Conservation (phyloP, 2,329 filamentous ascomycete species). For the Lachnellula arida region DNA sequence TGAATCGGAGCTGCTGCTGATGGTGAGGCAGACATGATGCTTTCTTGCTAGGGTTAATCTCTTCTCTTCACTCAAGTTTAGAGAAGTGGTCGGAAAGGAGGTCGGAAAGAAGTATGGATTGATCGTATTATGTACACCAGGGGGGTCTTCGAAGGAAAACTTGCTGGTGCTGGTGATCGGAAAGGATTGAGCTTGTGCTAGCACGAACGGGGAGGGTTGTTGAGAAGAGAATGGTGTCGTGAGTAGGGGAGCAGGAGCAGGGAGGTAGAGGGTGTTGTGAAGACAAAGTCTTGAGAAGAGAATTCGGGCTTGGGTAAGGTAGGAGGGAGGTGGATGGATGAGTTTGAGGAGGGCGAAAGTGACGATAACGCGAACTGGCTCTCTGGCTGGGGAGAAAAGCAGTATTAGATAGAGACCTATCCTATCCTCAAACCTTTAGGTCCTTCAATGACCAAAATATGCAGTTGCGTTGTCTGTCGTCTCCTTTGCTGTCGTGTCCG, state of each 20-base stretch:
- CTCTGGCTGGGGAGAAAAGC: conserved; percentile 27
- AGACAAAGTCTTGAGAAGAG: conserved; percentile 25
- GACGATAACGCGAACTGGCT: conserved; percentile 26
- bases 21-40: conserved; percentile 71
- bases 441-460: conserved; percentile 24
- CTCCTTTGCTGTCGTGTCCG: conserved; percentile 4
- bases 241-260: conserved; percentile 27
- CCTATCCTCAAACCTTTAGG: conserved; percentile 32
- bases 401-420: conserved; percentile 34
- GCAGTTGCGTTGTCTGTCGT: conserved; percentile 10
- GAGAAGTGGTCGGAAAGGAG: conserved; percentile 39
- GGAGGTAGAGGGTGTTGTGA: conserved; percentile 35
- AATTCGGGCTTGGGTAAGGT: conserved; percentile 22
- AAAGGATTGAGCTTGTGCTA: conserved; percentile 33
- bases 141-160: conserved; percentile 84
- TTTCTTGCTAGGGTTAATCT: conserved; percentile 37
- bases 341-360: conserved; percentile 26
- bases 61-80: conserved; percentile 35
- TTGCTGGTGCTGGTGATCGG: conserved; percentile 65
- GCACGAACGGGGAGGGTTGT: conserved; percentile 27
- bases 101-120: conserved; percentile 52
- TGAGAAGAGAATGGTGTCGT: conserved; percentile 32
- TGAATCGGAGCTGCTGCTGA: conserved; percentile 54
- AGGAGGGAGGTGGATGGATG: conserved; percentile 26
- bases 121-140: conserved; percentile 75